Evolutionary conservation across 345 rosid species (phyloP).

Genomic region (Dimocarpus longan): DNA sequence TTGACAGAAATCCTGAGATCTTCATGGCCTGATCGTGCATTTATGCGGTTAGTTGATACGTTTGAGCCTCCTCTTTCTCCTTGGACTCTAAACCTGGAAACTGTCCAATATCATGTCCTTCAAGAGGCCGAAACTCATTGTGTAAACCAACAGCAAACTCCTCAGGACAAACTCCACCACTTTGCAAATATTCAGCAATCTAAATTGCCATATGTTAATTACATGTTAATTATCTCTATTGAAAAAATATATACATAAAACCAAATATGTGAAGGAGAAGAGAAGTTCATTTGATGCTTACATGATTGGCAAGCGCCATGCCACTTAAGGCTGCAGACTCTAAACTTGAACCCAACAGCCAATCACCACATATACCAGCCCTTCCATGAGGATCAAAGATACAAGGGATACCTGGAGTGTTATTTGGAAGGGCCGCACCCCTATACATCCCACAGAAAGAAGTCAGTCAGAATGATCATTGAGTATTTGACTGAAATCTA

Average conservation of each 20-base stretch:
- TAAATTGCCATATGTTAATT: constrained; percentile 25
- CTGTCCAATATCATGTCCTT: constrained; percentile 81
- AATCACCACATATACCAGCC: constrained; percentile 94
- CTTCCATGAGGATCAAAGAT: constrained; percentile 88
- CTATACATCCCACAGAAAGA: constrained; percentile 33
- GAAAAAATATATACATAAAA: neutral
- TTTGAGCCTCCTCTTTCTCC: constrained; percentile 27
- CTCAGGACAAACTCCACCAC: constrained; percentile 47
- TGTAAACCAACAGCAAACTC: constrained; percentile 73
- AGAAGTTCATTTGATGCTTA: constrained; percentile 23
- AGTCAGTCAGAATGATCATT: neutral
- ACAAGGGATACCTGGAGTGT: constrained; percentile 68
- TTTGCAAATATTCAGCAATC: constrained; percentile 71
- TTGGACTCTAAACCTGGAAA: constrained; percentile 52
- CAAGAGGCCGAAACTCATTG: constrained; percentile 50
- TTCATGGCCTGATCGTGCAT: neutral
- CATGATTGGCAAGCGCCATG: constrained; percentile 78
- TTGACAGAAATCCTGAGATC: neutral
- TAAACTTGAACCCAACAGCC: constrained; percentile 83
- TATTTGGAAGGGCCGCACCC: constrained; percentile 95
- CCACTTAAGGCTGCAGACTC: constrained; percentile 95
- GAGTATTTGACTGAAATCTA: neutral
- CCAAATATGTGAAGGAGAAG: neutral
- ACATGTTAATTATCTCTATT: neutral
- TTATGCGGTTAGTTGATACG: constrained; percentile 39